Evolutionary conservation across 208 protist genomes (phyloP), one percentile per base, ranked within the genome.

Genomic region (Leishmania aethiopica): DNA sequence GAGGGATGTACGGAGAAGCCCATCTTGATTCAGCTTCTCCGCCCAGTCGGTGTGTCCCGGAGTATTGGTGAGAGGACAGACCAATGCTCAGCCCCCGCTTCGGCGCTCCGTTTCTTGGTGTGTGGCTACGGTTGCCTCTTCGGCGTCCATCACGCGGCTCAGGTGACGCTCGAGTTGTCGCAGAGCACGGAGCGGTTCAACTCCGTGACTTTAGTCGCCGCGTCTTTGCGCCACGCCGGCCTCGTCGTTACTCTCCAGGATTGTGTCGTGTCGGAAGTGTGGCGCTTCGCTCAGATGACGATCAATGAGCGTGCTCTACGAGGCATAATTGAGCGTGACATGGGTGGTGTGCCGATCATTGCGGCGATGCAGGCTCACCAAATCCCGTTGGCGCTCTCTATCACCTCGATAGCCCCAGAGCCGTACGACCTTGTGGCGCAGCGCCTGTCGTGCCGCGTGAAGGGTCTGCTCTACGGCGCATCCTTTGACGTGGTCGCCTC

Each of bases 381-480:
- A 53, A 80, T 97, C 32, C 85, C 81, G 19, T 62, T 90, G 35
- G 76, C 55, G n/a, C 77, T 84, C n/a, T 74, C 84, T 3, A 88
- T 96, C 47, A 83, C 80, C 40, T 89, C 94, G 40, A 74, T 87
- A 3, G 69, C 86, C 3, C 81, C 90, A 15, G 86, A 92, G 66
- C 83, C 90, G 35, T 80, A 85, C 40, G 85, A 88, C 42, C 40
- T 86, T 6, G 77, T 77, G 57, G 51, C 84, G 32, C 55, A 82
- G 76, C 86, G 89, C 55, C 35, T 94, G 70, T 84, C 85, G 22
- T 49, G 81, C 28, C 81, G 79, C 13, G 53, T 87, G 25, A 69
- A 79, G 35, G 94, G 94, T 6, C 76, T 94, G n/a, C 79, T 97
- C 32, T 95, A 94, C 83, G 94, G 94, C 19, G 82, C 78, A n/a